Conservation (phyloP, 192 early-diverging fungal genomes). For the Radiomyces spectabilis region DNA sequence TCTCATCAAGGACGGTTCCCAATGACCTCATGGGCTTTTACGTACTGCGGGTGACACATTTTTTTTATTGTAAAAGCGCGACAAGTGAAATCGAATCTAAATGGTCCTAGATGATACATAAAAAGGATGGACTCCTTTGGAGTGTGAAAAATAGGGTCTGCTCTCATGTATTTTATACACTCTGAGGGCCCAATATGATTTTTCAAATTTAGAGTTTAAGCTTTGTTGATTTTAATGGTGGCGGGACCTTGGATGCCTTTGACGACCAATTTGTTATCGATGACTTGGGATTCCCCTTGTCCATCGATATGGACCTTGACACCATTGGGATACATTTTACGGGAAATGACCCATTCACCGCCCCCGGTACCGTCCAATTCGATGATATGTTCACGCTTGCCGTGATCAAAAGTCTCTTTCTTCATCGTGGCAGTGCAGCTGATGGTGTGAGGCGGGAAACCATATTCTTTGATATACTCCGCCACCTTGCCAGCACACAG, state of each 20-base stretch:
- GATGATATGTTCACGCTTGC: constrained; percentile 21
- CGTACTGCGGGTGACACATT: too few species aligned
- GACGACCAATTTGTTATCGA: constrained; percentile 14
- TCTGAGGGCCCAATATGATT: too few species aligned
- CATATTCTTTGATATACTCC: constrained; percentile 34
- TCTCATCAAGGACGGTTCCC: too few species aligned
- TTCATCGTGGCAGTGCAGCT: constrained; percentile 21
- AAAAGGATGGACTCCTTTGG: too few species aligned
- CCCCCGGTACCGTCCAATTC: constrained; percentile 18
- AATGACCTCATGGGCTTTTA: too few species aligned
- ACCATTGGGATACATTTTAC: constrained; percentile 39
- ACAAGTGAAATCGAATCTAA: too few species aligned
- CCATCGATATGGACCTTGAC: constrained; percentile 35
- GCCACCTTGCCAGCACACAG: constrained; percentile 36
- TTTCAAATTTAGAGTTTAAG: constrained; percentile 15
- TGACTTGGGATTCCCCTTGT: background rate
- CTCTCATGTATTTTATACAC: too few species aligned
- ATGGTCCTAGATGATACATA: too few species aligned
- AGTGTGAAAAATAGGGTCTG: too few species aligned
- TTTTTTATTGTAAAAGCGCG: too few species aligned
- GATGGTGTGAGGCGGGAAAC: constrained; percentile 36
- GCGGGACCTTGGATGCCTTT: constrained; percentile 9
- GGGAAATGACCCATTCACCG: constrained; percentile 20
- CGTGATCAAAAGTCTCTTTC: constrained; percentile 32
- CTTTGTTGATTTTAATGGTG: constrained; percentile 19